Conservation (phyloP, 352 stramenopile species). For the Phytopythium montanum region DNA sequence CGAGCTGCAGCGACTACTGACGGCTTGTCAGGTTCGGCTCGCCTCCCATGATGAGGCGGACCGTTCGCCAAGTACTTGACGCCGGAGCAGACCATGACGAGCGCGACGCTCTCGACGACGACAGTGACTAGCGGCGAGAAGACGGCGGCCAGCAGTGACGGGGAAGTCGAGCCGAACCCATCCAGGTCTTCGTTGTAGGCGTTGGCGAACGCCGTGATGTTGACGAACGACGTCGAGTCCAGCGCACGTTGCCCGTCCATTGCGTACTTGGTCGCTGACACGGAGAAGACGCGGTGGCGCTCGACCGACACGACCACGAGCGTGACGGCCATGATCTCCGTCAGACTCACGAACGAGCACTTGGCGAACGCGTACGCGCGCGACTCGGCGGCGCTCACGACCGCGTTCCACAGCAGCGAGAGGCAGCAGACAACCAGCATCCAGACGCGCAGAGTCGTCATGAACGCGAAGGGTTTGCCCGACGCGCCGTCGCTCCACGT, state of each 20-base stretch:
- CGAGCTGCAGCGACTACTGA: not conserved
- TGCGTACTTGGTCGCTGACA: constrained; percentile 27
- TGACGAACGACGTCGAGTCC: constrained; percentile 29
- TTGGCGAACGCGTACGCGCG: constrained; percentile 37
- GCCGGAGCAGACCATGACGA: constrained; percentile 9
- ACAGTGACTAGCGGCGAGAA: constrained; percentile 31
- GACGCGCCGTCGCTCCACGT: constrained; percentile 27
- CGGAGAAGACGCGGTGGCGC: constrained; percentile 18
- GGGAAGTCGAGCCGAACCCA: constrained; percentile 27
- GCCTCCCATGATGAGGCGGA: not conserved
- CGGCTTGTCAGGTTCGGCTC: not conserved
- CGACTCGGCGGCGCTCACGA: constrained; percentile 27
- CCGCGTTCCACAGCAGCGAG: constrained; percentile 31
- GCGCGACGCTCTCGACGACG: constrained; percentile 22
- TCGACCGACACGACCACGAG: constrained; percentile 22
- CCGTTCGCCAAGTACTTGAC: not conserved
- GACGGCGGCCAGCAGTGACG: constrained; percentile 19
- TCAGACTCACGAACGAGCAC: constrained; percentile 31
- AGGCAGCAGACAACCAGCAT: constrained; percentile 39
- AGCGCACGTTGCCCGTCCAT: constrained; percentile 32
- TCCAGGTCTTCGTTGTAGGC: constrained; percentile 52
- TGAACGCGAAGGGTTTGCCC: constrained; percentile 22
- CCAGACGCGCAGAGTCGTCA: constrained; percentile 42
- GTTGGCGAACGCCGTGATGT: constrained; percentile 31
- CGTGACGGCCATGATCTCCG: constrained; percentile 34